Evolutionary conservation across 345 rosid genomes (phyloP), one percentile per base, ranked within the genome.

Genomic region (Moricandia moricandioides): DNA sequence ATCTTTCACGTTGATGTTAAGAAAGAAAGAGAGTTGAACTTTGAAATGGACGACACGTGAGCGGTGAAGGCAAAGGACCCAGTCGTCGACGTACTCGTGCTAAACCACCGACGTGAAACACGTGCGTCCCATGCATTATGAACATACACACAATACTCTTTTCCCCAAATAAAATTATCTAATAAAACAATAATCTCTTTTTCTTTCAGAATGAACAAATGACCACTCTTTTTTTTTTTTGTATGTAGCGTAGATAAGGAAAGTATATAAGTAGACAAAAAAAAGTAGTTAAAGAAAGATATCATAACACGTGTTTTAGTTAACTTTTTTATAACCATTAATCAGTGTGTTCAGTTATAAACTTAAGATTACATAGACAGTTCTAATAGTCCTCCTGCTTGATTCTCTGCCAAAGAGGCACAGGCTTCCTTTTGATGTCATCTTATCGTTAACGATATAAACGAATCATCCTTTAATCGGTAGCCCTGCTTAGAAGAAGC

Each of bases 81-180:
- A 37, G 16, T 37, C 51, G 26, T 18, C n/a, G 30, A 18, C 11
- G 67, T 62, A 13, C 67, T 62, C 67, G 67, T 62, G 67, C 9
- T 35, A 17, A 62, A 21, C 29, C 51, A 62, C 67, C 67, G 67
- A 35, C 51, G 67, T 62, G 67, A 39, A 62, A 62, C 67, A 62
- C 51, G 51, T 62, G 31, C 67, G n/a, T 62, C 17, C 51, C 67
- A 62, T 62, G 67, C 67, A 62, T 62, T 12, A 0, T 37, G 3
- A 61, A 1, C 45, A 31, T n/a, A 12, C 8, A 33, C 62, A 11
- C 34, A 5, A 26, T 26, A 26, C 61, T 11, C 11, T 21, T 52
- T 3, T 18, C 13, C 14, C 59, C n/a, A 12, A 18, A 5, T 56
- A 56, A 54, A 58, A 17, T 29, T 13, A 29, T 58, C 37, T 29